Conservation (phyloP, 2,329 filamentous ascomycete species). For the Dendrostoma leiphaemia region DNA sequence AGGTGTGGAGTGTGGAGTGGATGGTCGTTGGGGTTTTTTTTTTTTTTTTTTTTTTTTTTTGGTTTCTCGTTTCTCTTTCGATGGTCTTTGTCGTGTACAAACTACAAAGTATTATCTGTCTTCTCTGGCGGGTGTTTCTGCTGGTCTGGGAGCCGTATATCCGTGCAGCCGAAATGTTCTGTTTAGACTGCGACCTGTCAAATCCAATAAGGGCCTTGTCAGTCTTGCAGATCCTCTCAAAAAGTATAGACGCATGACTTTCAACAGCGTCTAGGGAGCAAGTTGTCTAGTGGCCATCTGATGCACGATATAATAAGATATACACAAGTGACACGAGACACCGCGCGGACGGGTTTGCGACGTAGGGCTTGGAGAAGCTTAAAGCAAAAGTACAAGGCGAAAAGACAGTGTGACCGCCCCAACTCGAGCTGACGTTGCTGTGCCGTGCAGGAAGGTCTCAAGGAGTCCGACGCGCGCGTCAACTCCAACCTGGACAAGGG, state of each 20-base stretch:
- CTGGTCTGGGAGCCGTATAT: background rate
- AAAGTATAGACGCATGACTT: too few species aligned
- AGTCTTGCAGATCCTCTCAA: background rate
- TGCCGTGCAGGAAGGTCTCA: slow-evolving; percentile 3
- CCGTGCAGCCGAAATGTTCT: background rate
- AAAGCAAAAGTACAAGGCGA: slow-evolving; percentile 13
- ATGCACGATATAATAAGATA: background rate
- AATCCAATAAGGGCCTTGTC: background rate
- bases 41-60: background rate
- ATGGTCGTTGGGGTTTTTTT: background rate
- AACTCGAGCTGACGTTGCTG: background rate
- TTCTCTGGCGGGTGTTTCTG: background rate
- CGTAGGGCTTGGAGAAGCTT: slow-evolving; percentile 20
- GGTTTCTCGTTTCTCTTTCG: background rate
- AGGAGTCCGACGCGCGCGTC: background rate
- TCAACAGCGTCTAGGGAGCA: too few species aligned
- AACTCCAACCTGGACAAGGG: background rate
- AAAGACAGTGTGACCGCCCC: background rate
- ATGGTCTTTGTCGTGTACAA: background rate
- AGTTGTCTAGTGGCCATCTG: too few species aligned
- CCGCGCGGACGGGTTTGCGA: background rate
- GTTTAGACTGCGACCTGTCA: too few species aligned
- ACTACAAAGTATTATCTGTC: too few species aligned
- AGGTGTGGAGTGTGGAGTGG: background rate
- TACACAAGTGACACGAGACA: background rate